Percentiles rank a stretch among this genome's conserved stretches.
Conservation (phyloP, 768 basidiomycete genomes). For the Filobasidium floriforme region DNA sequence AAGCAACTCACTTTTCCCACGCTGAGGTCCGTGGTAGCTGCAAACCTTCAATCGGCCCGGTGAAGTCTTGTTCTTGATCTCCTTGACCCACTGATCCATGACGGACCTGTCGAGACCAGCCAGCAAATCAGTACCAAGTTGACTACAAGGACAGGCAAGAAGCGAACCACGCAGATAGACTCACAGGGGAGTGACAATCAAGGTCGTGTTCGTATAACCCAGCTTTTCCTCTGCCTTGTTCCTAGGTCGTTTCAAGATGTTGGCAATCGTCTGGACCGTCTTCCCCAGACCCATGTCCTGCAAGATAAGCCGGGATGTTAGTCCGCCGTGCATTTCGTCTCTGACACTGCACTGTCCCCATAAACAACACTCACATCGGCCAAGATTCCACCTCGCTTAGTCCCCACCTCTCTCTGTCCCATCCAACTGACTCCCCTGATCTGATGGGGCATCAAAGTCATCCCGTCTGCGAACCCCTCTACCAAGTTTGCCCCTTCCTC, state of each 20-base stretch:
- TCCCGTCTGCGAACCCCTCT: conserved; percentile 64
- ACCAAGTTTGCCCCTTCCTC: conserved; percentile 64
- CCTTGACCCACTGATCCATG: conserved; percentile 82
- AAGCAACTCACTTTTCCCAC: conserved; percentile 57
- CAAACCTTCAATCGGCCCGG: conserved; percentile 60
- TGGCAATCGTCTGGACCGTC: conserved; percentile 81
- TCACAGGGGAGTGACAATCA: conserved; percentile 70
- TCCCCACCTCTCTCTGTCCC: conserved; percentile 68
- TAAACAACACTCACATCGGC: conserved; percentile 55
- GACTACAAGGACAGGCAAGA: neutral
- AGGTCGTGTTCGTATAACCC: conserved; percentile 52
- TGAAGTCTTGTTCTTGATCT: conserved; percentile 61
- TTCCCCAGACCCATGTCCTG: conserved; percentile 47
- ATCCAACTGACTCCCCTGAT: conserved; percentile 81
- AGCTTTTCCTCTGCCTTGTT: conserved; percentile 61
- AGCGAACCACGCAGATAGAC: neutral
- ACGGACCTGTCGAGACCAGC: conserved; percentile 49
- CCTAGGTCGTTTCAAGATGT: conserved; percentile 73
- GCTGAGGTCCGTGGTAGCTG: conserved; percentile 71
- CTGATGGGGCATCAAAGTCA: conserved; percentile 76
- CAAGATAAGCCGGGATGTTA: too few species aligned
- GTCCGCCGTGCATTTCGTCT: too few species aligned
- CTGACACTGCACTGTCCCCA: too few species aligned
- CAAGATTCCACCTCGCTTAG: conserved; percentile 75
- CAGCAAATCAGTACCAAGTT: neutral